Evolutionary conservation across 495 filamentous ascomycete species (phyloP), one percentile per base, ranked within the genome.

Genomic region (Penicillium soppii): DNA sequence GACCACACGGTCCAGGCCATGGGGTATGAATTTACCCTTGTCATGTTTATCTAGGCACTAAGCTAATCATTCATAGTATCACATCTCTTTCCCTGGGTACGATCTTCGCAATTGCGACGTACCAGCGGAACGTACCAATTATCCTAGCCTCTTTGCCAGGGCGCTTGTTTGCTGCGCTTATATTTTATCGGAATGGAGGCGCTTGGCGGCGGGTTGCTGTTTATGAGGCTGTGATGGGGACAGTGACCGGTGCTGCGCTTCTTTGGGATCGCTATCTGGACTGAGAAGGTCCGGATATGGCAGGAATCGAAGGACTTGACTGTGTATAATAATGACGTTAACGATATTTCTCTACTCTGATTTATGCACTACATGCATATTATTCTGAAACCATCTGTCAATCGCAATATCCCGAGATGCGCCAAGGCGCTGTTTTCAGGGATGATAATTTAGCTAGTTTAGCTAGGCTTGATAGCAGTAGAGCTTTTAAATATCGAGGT

Each of bases 61-160:
- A 65, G 52, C 35, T 59, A 59, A 52, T 12, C 37, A 43, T 58
- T 58, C 19, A 35, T 33, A 59, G 53, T 12, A 20, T 53, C 15
- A 56, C 49, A 23, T 59, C 56, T 25, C 36, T 59, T 29, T 46
- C 47, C 26, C 43, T 54, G 35, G 56, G 56, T 12, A 59, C 56
- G 32, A 51, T 51, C 37, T 55, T 51, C 26, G 47, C 54, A 1
- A 54, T 59, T 48, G 50, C 56, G 36, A 43, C 37, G 6, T 59
- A 59, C 43, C 52, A 59, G 43, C 42, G 43, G 10, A 38, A 59
- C 30, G 40, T 30, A 15, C 27, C 43, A 10, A 49, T 55, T 36
- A 59, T 59, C 52, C 43, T 45, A 19, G 41, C 56, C 25, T 55
- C 56, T 0, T 16, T 59, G 10, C 56, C 56, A 7, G 50, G 47